Base-by-base conservation (phyloP, 1,139 yeast species). In the Suhomyces terraborum region DNA sequence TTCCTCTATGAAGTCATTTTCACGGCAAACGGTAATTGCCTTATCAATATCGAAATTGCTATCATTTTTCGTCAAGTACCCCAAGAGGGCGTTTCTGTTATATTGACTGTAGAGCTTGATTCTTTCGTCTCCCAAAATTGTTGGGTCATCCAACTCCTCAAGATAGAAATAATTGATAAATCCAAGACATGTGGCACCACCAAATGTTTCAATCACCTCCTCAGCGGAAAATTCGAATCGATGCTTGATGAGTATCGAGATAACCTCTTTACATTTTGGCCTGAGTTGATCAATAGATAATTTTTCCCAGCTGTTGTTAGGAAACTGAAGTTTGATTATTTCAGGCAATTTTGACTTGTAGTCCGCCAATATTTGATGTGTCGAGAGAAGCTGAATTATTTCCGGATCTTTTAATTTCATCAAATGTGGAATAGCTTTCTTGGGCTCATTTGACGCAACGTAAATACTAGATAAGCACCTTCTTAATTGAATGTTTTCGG, bases 11-110 rank as follows among this genome's bases (percentile, higher is more conserved):
- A 67, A 64, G 1, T 71, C 72, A 32, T 73, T 69, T 8, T 60
- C 45, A 44, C 82, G 82, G 53, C 96, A 88, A 0, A 84, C 60
- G 8, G 65, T 61, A 14, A 88, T 79, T 0, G 96, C 96, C 24
- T 59, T 55, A 37, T 81, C 87, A 31, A 88, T 76, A 48, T 86
- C 79, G 61, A 89, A 93, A 46, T 20, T 28, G 12, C 38, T 37
- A 9, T 42, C 46, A 19, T 42, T 35, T 17, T 22, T 32, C 10
- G 35, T 36, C n/a, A 42, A 37, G 56, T 79, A 88, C 0, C 73
- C 72, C 29, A 84, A 62, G 8, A 91, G 69, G 42, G 71, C 67
- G 0, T 60, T 53, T 12, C 81, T 67, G 42, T 80, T 77, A 55
- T 73, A 85, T 48, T 79, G 77, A 1, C 91, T 79, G 61, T 79